Conservation (phyloP, 805 yeast species). For the Ogataea salicorniae region DNA sequence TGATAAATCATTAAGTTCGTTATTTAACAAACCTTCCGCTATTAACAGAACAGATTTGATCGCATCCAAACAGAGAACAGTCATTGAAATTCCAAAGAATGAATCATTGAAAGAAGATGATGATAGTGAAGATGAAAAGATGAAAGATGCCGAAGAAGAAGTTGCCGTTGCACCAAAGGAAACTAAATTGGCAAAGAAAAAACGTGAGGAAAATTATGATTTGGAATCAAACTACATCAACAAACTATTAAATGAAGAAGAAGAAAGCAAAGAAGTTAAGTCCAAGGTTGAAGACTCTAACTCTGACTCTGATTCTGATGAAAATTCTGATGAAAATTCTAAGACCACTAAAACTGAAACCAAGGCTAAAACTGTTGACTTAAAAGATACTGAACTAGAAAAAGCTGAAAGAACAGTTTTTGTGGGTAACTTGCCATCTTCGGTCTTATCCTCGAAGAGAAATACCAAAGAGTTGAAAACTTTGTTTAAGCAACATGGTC, state of each 20-base stretch:
- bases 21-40: conserved; percentile 39
- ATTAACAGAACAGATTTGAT: conserved; percentile 34
- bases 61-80: conserved; percentile 24
- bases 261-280: conserved; percentile 14
- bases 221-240: conserved; percentile 51
- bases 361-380: conserved; percentile 47
- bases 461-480: conserved; percentile 60
- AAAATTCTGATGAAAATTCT: conserved; percentile 13
- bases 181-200: conserved; percentile 6
- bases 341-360: conserved; percentile 9
- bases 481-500: conserved; percentile 49
- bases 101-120: conserved; percentile 4
- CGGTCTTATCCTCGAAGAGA: conserved; percentile 59
- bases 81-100: conserved; percentile 12
- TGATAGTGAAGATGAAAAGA: conserved; percentile 17
- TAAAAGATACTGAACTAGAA: conserved; percentile 66
- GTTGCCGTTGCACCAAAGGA: conserved; percentile 22
- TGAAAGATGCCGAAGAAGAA: conserved; percentile 21
- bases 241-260: conserved; percentile 40
- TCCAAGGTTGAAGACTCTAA: conserved; percentile 10
- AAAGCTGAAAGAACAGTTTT: conserved; percentile 84
- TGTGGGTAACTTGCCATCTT: conserved; percentile 75
- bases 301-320: conserved; percentile 23
- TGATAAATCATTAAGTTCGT: conserved; percentile 20
- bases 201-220: conserved; percentile 39